Base-by-base conservation (phyloP, 1,284 basidiomycete species). In the Mycena sp. region DNA sequence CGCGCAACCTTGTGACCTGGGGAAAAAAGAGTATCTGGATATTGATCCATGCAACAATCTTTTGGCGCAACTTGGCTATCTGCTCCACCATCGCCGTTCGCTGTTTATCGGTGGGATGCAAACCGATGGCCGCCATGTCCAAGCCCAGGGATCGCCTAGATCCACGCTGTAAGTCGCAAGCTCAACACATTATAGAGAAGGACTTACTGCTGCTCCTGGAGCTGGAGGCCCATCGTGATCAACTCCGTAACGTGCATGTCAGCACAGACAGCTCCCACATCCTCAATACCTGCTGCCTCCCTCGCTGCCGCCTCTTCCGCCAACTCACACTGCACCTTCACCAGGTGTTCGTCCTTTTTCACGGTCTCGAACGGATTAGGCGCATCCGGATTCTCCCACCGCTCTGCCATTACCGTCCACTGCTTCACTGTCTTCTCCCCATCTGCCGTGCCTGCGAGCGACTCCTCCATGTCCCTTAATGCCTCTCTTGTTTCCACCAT, bases 401-500 rank as follows among this genome's bases (percentile, higher is more conserved):
- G 16, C 54, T 25, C 28, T 4, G 44, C 44, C 54, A 45, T 29
- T 4, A 4, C 17, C 25, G 40, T 46, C 54, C 54, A 57, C 28
- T 14, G n/a, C 44, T 29, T 28, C 21, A 57, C 32, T 7, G 32
- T 35, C 9, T 14, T 35, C 32, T 14, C 28, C 6, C n/a, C 25
- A 10, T 30, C 41, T 16, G n/a, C n/a, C n/a, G n/a, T n/a, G n/a
- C 21, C 17, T 26, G 5, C 26, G 6, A 57, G 44, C 17, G 35
- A 23, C n/a, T 38, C 35, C 25, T 57, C 43, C 19, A 57, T 41
- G 32, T 46, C 41, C 19, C 17, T 6, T 12, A 28, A 46, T 2
- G 32, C 32, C 35, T 62, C 43, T 35, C 59, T 61, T 21, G 62
- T 64, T 28, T 51, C 53, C 16, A 9, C 51, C 10, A 69, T 49